Evolutionary conservation across 2,329 filamentous ascomycete species (phyloP).

Genomic region (Cytospora piceicola): DNA sequence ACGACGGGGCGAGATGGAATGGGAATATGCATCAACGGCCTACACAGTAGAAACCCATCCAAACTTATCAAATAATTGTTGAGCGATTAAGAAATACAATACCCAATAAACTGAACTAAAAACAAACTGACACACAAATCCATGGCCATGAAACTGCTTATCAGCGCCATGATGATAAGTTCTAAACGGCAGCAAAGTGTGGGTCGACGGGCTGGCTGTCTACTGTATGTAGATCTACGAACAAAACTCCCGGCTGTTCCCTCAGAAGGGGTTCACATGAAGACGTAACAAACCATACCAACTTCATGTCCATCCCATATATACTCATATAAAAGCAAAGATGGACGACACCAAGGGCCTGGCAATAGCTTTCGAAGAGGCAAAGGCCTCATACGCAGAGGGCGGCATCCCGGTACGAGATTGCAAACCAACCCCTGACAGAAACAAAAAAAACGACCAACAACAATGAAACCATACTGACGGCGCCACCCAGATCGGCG

Average conservation of each 20-base stretch:
- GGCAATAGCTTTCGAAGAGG: conserved; percentile 52
- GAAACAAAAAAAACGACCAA: background rate
- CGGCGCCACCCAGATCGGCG: conserved; percentile 50
- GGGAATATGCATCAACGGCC: background rate
- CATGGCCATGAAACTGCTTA: conserved; percentile 6
- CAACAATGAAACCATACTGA: background rate
- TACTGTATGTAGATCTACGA: background rate
- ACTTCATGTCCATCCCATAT: background rate
- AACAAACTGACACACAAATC: background rate
- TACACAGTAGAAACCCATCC: background rate
- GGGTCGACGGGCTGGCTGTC: conserved; percentile 8
- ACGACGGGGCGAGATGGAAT: background rate
- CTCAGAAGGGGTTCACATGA: background rate
- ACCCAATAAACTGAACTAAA: background rate
- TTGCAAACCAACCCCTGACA: background rate
- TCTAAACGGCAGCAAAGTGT: conserved; percentile 4
- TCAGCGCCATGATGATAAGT: conserved; percentile 17
- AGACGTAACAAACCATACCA: too few relatives aligned
- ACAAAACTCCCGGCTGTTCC: background rate
- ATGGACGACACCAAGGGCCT: conserved; percentile 50
- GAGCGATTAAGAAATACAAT: background rate
- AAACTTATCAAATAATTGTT: background rate
- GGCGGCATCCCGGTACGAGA: conserved; percentile 52
- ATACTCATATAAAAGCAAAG: background rate
- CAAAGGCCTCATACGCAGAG: conserved; percentile 48